Evolutionary conservation across 2,329 filamentous ascomycete species (phyloP).

Genomic region (Aureobasidium sp.): DNA sequence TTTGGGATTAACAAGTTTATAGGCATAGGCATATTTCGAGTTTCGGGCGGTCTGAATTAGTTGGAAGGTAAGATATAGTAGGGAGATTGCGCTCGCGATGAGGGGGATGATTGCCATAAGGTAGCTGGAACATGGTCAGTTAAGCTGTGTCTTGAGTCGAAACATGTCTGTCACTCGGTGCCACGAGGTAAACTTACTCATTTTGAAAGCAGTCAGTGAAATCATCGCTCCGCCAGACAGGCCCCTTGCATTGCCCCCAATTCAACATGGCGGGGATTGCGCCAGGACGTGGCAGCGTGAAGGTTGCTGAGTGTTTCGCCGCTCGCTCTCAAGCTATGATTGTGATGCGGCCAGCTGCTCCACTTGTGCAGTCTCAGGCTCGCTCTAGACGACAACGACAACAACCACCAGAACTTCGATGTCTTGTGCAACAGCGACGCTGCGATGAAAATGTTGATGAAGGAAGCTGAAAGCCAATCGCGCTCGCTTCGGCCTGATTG

Average conservation of each 20-base stretch:
- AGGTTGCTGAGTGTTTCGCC: neutral
- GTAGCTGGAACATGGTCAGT: conserved; percentile 45
- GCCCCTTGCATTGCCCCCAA: conserved; percentile 44
- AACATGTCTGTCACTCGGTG: neutral
- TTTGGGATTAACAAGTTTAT: conserved; percentile 46
- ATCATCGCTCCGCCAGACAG: conserved; percentile 53
- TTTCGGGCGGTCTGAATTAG: conserved; percentile 45
- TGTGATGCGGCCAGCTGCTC: conserved; percentile 1
- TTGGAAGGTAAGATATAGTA: conserved; percentile 56
- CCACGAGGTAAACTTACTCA: conserved; percentile 47
- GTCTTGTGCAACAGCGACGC: conserved; percentile 5
- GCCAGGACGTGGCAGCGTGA: neutral
- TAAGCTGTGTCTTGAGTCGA: neutral
- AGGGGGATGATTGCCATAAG: conserved; percentile 74
- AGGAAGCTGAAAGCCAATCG: conserved; percentile 4
- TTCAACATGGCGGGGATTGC: conserved; percentile 37
- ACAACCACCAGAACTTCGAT: conserved; percentile 1
- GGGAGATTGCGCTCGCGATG: conserved; percentile 58
- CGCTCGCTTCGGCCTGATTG: neutral
- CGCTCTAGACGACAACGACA: conserved; percentile 6
- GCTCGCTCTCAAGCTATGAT: neutral
- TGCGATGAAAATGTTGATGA: conserved; percentile 8
- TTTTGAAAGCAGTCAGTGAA: conserved; percentile 53
- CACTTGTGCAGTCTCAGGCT: neutral
- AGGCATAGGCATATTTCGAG: conserved; percentile 47